These are phyloP conservation scores for Cardamine chenopodiifolia DNA, from an alignment of 345 rosid genomes.

Conservation along the genomic window DNA sequence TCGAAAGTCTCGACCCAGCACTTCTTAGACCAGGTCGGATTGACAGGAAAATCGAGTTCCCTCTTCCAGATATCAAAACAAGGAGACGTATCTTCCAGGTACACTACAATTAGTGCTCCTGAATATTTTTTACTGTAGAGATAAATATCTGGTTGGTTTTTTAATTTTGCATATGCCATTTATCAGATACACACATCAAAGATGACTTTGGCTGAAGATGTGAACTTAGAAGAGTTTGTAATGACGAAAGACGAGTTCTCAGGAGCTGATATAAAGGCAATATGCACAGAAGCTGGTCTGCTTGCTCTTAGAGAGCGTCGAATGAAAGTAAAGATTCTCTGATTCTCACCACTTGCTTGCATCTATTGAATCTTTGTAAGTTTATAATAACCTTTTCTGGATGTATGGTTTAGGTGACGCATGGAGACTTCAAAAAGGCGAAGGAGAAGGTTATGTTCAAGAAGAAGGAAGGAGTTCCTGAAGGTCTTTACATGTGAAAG, in stretches of 20 bases:
- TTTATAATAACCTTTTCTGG: neutral
- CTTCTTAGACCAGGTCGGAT: constrained; percentile 94
- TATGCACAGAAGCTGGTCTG: constrained; percentile 96
- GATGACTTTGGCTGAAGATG: constrained; percentile 97
- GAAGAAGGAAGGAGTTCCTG: constrained; percentile 99
- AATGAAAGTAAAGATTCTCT: constrained; percentile 67
- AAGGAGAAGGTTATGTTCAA: constrained; percentile 99
- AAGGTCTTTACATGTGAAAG: constrained; percentile 84
- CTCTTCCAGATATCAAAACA: constrained; percentile 98
- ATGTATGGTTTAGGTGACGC: constrained; percentile 60
- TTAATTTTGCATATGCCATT: neutral
- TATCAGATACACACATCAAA: constrained; percentile 87
- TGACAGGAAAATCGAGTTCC: constrained; percentile 95
- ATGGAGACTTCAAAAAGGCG: constrained; percentile 85
- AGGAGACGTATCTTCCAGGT: constrained; percentile 98
- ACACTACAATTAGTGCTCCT: neutral
- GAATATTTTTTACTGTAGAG: neutral
- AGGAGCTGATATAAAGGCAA: constrained; percentile 97
- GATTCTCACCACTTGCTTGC: neutral
- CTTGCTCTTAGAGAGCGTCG: constrained; percentile 95
- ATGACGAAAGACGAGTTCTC: constrained; percentile 99
- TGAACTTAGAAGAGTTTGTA: constrained; percentile 94
- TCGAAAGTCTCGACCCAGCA: constrained; percentile 96
- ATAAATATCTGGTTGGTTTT: neutral
- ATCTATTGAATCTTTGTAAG: neutral